Evolutionary conservation across 192 early-diverging fungal genomes (phyloP), one percentile per base, ranked within the genome.

Genomic region (Podila epigama): DNA sequence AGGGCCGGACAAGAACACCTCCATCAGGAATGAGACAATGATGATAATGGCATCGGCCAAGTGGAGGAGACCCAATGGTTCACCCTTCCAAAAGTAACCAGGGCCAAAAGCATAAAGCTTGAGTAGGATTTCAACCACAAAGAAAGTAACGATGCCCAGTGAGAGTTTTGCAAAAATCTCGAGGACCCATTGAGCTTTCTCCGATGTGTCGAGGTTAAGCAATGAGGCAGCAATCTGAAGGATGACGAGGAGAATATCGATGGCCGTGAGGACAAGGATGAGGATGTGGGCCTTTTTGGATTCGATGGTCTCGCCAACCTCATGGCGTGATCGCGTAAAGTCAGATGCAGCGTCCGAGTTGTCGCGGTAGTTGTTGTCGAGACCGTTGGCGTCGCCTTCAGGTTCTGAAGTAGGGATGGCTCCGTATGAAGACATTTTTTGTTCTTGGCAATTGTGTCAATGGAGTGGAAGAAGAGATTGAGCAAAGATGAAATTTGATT

Each of bases 91-190:
- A 67, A 82, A 88, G 62, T 78, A 86, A 0, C 40, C 25, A 1
- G 69, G 69, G 12, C 87, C 85, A 68, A 88, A 88, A 15, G 84
- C 80, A 50, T 81, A 63, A 7, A 85, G 10, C 13, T 69, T 79
- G 34, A 85, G 63, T 11, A 78, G 5, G 58, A 84, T 68, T 83
- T 88, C 87, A 15, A 88, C 3, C 56, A 88, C 66, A 53, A 88
- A 88, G 40, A 86, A 52, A 37, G 67, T 68, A 20, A 79, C 80
- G 41, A 88, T 85, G 3, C 33, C 59, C 25, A 83, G 68, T 13
- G 72, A 79, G 28, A 75, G 62, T 10, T 68, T 39, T 28, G 79
- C 77, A 15, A 84, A 64, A 20, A 79, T 27, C 62, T 83, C 81
- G 28, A 85, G 44, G 51, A 81, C 5, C 63, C 70, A 57, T 28